Conservation (phyloP, 331 rosid species). For the Malus hybrid region DNA sequence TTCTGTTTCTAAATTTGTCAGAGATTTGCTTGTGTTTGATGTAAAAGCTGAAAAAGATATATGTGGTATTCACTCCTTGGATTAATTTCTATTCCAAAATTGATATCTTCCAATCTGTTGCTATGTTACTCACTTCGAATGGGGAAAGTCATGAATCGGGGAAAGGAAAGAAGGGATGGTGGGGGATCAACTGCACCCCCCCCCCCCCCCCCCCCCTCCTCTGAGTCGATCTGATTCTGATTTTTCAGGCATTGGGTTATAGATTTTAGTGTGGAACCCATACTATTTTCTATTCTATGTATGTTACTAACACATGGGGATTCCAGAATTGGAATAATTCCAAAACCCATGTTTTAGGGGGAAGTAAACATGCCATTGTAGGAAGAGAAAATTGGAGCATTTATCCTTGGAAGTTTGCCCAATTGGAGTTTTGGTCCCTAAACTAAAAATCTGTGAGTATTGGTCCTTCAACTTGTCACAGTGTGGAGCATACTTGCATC, state of each 20-base stretch:
- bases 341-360: too few relatives aligned
- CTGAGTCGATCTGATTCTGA: neutral
- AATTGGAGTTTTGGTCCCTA: neutral
- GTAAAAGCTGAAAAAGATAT: neutral
- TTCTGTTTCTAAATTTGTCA: neutral
- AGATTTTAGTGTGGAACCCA: neutral
- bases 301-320: neutral
- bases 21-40: neutral
- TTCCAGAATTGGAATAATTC: neutral
- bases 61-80: neutral
- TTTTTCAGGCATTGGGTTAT: neutral
- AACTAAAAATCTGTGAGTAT: neutral
- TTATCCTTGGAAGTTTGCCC: neutral
- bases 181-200: neutral
- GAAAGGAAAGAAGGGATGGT: neutral
- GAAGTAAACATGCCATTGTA: neutral
- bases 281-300: neutral
- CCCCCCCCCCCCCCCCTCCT: neutral
- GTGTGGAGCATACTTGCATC: neutral
- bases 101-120: neutral
- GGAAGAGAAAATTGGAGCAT: neutral
- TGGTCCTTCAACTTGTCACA: neutral
- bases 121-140: neutral
- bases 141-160: neutral
- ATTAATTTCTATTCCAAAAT: neutral